phyloP scores from a whole-genome alignment of 306 rosid genomes.

The Prosopis cineraria region DNA sequence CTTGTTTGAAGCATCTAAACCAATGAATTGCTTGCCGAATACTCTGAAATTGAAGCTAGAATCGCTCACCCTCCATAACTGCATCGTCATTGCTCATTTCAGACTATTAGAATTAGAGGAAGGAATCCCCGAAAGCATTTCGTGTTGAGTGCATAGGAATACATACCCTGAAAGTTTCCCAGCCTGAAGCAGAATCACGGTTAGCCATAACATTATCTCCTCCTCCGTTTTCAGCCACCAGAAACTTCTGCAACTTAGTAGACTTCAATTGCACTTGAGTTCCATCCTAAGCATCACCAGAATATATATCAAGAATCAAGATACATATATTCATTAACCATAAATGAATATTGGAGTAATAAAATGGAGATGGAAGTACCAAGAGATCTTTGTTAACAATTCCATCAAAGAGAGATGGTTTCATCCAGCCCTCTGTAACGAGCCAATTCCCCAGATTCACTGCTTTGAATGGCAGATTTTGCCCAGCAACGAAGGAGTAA shows the following conservation, averaged over 20 bases:
- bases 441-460: conserved; percentile 60
- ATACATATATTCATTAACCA: not conserved
- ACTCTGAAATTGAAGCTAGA: conserved; percentile 42
- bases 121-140: not conserved
- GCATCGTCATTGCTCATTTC: not conserved
- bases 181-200: conserved; percentile 47
- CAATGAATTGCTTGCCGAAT: conserved; percentile 42
- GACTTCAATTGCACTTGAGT: conserved; percentile 59
- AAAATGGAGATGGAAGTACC: conserved; percentile 29
- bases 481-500: conserved; percentile 32
- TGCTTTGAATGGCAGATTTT: conserved; percentile 47
- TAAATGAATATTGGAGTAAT: not conserved
- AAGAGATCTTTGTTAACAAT: conserved; percentile 50
- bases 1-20: conserved; percentile 12
- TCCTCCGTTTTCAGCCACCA: conserved; percentile 53
- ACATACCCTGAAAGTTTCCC: conserved; percentile 61
- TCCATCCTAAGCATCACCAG: conserved; percentile 49
- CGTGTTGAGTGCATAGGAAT: not conserved
- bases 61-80: conserved; percentile 61
- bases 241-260: conserved; percentile 49
- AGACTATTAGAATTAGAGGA: not conserved
- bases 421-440: conserved; percentile 54
- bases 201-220: conserved; percentile 48
- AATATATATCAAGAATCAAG: not conserved
- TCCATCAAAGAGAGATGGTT: conserved; percentile 21